These are phyloP conservation scores for Brasilioporus rufonigricans DNA, from an alignment of 768 basidiomycete species.

Conservation along the genomic window DNA sequence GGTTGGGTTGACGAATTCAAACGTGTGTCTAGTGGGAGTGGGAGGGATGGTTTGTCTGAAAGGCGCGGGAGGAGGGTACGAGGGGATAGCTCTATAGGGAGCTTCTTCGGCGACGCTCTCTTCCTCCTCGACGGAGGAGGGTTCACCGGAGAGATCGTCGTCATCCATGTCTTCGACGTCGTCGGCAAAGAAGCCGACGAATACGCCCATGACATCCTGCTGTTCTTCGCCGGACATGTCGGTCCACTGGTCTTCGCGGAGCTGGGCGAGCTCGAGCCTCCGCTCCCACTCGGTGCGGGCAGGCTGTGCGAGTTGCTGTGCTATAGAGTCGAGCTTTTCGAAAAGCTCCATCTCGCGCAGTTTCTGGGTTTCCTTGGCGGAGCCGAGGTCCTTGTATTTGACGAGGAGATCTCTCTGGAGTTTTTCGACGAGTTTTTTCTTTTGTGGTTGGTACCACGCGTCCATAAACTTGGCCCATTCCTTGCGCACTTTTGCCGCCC, in stretches of 20 bases:
- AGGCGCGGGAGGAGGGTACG: too few species aligned
- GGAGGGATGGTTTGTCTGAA: slow-evolving; percentile 17
- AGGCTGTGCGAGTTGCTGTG: slow-evolving; percentile 26
- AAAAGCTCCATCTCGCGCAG: slow-evolving; percentile 30
- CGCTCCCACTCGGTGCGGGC: slow-evolving; percentile 35
- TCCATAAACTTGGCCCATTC: slow-evolving; percentile 30
- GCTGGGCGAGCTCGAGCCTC: slow-evolving; percentile 29
- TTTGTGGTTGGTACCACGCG: slow-evolving; percentile 31
- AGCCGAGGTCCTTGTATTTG: slow-evolving; percentile 31
- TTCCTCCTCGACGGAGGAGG: slow-evolving; percentile 22
- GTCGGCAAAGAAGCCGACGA: slow-evolving; percentile 31
- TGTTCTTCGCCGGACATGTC: slow-evolving; percentile 33
- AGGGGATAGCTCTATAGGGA: slow-evolving; percentile 2
- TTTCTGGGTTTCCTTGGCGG: slow-evolving; percentile 26
- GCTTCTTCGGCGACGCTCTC: slow-evolving; percentile 19
- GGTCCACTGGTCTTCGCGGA: slow-evolving; percentile 31
- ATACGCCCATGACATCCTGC: slow-evolving; percentile 29
- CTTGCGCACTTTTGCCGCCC: slow-evolving; percentile 27
- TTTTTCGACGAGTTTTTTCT: slow-evolving; percentile 29
- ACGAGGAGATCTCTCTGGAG: slow-evolving; percentile 29
- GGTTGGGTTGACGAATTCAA: slow-evolving; percentile 30
- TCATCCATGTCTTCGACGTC: slow-evolving; percentile 32
- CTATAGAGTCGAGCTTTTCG: slow-evolving; percentile 22
- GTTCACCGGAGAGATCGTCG: slow-evolving; percentile 9
- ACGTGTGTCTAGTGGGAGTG: slow-evolving; percentile 18